Percentiles rank a stretch among this genome's conserved stretches.
phyloP scores from a whole-genome alignment of 2,329 filamentous ascomycete species.

The Fusarium begoniae region DNA sequence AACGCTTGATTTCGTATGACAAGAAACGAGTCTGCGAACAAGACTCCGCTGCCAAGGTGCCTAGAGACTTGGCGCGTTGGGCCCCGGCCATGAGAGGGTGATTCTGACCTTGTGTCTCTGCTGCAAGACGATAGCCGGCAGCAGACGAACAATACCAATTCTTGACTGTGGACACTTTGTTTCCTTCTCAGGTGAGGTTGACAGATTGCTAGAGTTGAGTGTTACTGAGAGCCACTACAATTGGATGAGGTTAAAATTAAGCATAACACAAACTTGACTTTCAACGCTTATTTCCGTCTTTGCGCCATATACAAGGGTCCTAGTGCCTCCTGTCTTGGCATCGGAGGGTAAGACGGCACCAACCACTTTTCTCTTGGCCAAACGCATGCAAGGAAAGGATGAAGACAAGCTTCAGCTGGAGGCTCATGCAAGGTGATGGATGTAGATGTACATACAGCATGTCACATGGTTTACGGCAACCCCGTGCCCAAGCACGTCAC shows the following conservation, averaged over 20 bases:
- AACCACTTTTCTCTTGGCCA: slow-evolving; percentile 2
- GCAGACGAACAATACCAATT: background rate
- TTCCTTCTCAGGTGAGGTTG: background rate
- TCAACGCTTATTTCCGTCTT: slow-evolving; percentile 18
- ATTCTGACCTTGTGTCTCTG: slow-evolving; percentile 16
- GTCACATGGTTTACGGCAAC: slow-evolving; percentile 12
- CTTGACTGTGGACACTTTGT: background rate
- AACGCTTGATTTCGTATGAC: slow-evolving; percentile 15
- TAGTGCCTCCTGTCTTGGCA: slow-evolving; percentile 10
- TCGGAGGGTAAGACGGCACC: slow-evolving; percentile 20
- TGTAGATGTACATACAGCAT: background rate
- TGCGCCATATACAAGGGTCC: slow-evolving; percentile 29
- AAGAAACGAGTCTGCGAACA: slow-evolving; percentile 11
- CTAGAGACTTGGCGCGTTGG: slow-evolving; percentile 31
- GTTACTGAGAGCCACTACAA: background rate
- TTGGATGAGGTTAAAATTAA: slow-evolving; percentile 14
- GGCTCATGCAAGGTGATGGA: background rate
- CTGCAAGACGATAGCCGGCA: background rate
- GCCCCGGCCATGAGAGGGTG: background rate
- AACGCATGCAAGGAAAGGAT: background rate
- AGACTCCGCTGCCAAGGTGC: slow-evolving; percentile 36
- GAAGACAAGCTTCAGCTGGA: slow-evolving; percentile 4
- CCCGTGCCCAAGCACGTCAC: slow-evolving; percentile 9
- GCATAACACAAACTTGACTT: slow-evolving; percentile 16
- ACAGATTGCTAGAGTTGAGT: background rate